phyloP scores from a whole-genome alignment of 1,139 yeast species.

The Schwanniomyces etchellsii region DNA sequence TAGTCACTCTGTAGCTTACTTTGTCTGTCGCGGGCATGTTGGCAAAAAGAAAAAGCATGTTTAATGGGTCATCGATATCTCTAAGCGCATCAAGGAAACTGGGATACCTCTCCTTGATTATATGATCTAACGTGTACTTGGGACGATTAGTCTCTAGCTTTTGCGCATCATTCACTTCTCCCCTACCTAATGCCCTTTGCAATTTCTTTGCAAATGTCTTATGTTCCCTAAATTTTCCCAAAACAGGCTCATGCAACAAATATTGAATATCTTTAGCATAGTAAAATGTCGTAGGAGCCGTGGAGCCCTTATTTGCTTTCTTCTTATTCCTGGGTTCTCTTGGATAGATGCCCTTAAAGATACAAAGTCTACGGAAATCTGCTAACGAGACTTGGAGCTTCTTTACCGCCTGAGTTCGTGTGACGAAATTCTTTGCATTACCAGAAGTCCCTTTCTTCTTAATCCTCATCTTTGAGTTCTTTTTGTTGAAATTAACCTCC shows the following conservation, averaged over 20 bases:
- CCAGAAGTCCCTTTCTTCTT: conserved; percentile 84
- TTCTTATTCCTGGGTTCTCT: conserved; percentile 94
- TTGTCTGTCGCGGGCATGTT: conserved; percentile 91
- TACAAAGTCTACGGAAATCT: conserved; percentile 96
- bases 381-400: conserved; percentile 91
- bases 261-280: conserved; percentile 93
- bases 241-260: conserved; percentile 90
- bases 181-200: conserved; percentile 85
- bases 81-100: conserved; percentile 87
- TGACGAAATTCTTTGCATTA: conserved; percentile 86
- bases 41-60: conserved; percentile 90
- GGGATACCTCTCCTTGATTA: conserved; percentile 93
- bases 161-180: conserved; percentile 86
- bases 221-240: conserved; percentile 90
- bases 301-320: conserved; percentile 96
- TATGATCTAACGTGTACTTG: conserved; percentile 78
- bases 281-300: conserved; percentile 93
- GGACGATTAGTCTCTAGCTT: conserved; percentile 79
- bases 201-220: conserved; percentile 90
- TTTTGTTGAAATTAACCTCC: conserved; percentile 1
- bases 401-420: conserved; percentile 93
- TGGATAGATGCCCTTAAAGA: conserved; percentile 94
- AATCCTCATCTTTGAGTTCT: conserved; percentile 27
- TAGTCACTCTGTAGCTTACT: conserved; percentile 72
- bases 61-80: conserved; percentile 91